Evolutionary conservation across 1,284 basidiomycete species (phyloP), one percentile per base, ranked within the genome.

Genomic region (Cryptococcus deneoformans): DNA sequence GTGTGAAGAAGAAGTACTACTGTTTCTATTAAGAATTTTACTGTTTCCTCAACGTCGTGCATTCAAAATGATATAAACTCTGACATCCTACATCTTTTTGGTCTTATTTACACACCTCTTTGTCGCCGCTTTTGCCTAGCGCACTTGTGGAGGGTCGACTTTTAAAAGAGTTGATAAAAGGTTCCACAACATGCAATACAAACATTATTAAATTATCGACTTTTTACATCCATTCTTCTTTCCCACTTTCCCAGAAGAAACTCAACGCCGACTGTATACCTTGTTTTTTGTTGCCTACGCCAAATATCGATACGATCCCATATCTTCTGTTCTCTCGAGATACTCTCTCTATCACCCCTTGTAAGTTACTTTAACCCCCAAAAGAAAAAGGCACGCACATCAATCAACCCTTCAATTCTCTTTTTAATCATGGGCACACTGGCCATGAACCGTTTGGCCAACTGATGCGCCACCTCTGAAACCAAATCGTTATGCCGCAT

Each of bases 391-490:
- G 16, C 20, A 66, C 76, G 72, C 59, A 92, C 92, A 79, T 99
- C 96, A 60, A 99, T 97, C 59, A 99, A 78, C 43, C 85, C 86
- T 73, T 99, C 96, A 60, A 99, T 91, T 42, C 92, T 83, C 77
- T 90, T 93, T 83, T 99, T 99, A 80, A 99, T 92, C 61, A 85
- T 82, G 38, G 86, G 75, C 45, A 93, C 87, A 63, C 88, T 86
- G 0, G 96, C 95, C 54, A 85, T 84, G 82, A 99, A 99, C 3
- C 96, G 85, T 58, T 80, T 81, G 11, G 87, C 81, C 2, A 99
- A 79, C 71, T 98, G 95, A 14, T 86, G 84, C 42, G 91, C 90
- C 34, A 93, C 92, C 77, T 99, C 94, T 65, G 88, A 88, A 56
- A 98, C 83, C 14, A 99, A 83, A 59, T 95, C 92, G 61, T 87